Conservation (phyloP, 1,139 yeast species). For the Kodamaea anthophila region DNA sequence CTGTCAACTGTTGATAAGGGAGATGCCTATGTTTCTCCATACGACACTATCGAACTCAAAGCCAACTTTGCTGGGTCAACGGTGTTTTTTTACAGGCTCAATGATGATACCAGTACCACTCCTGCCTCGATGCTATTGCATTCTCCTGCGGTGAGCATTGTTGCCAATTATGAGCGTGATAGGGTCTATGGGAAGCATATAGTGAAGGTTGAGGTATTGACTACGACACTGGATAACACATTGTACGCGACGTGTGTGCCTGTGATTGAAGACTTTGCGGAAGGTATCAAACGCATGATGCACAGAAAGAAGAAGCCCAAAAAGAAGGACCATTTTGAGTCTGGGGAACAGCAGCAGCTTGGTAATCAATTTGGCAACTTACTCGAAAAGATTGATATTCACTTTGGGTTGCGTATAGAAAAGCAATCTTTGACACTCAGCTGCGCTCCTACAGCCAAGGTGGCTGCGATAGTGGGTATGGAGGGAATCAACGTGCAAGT, state of each 20-base stretch:
- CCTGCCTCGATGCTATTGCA: conserved; percentile 58
- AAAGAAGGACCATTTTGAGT: conserved; percentile 1
- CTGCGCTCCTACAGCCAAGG: conserved; percentile 91
- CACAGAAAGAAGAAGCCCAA: conserved; percentile 5
- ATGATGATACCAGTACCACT: conserved; percentile 33
- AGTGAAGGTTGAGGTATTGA: conserved; percentile 48
- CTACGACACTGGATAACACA: conserved; percentile 69
- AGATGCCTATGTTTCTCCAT: conserved; percentile 21
- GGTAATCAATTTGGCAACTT: conserved; percentile 14
- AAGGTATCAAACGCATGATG: conserved; percentile 40
- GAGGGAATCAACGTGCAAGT: conserved; percentile 58
- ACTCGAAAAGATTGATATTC: conserved; percentile 53
- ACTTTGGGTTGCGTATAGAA: conserved; percentile 58
- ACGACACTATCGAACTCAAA: conserved; percentile 45
- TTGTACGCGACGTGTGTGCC: conserved; percentile 76
- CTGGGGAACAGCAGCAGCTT: conserved; percentile 4
- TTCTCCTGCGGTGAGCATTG: conserved; percentile 71
- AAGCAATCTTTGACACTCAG: conserved; percentile 71
- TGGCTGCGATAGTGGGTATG: conserved; percentile 74
- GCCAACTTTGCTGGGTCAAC: conserved; percentile 67
- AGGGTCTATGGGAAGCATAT: conserved; percentile 31
- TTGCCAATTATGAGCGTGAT: conserved; percentile 28
- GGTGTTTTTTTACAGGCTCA: conserved; percentile 46
- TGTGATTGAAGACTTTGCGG: conserved; percentile 54
- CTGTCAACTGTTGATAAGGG: conserved; percentile 3